Evolutionary conservation across 768 basidiomycete genomes (phyloP).

Genomic region (Lentinula lateritia): DNA sequence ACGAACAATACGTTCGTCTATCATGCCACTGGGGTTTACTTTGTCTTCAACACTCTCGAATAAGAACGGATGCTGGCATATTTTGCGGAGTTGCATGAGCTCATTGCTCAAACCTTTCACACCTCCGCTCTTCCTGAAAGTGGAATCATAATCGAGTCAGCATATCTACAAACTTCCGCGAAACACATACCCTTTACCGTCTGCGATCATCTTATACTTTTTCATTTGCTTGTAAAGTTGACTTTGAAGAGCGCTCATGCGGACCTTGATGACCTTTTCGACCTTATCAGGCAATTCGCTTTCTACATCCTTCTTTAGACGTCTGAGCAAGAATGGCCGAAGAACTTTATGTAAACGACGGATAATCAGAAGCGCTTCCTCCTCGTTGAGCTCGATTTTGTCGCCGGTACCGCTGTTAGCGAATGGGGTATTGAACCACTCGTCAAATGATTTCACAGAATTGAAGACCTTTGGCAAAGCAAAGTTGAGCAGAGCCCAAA

Average conservation of each 20-base stretch:
- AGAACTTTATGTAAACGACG: conserved; percentile 95
- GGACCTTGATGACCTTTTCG: conserved; percentile 95
- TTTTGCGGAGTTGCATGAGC: conserved; percentile 97
- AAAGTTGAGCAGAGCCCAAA: conserved; percentile 95
- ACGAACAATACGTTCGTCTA: conserved; percentile 82
- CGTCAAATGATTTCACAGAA: conserved; percentile 98
- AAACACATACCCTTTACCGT: conserved; percentile 69
- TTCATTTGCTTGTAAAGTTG: conserved; percentile 97
- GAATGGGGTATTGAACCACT: conserved; percentile 99
- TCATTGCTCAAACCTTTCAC: conserved; percentile 92
- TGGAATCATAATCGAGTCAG: neutral
- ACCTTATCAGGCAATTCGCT: conserved; percentile 94
- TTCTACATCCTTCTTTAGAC: conserved; percentile 96
- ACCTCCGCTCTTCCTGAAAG: conserved; percentile 59
- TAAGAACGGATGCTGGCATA: conserved; percentile 96
- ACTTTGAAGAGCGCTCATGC: conserved; percentile 89
- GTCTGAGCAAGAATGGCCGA: conserved; percentile 86
- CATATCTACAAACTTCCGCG: neutral
- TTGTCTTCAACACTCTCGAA: conserved; percentile 95
- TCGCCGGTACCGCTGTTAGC: conserved; percentile 97
- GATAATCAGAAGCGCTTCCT: conserved; percentile 97
- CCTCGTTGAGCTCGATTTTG: conserved; percentile 99
- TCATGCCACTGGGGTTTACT: conserved; percentile 75
- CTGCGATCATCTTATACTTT: conserved; percentile 95
- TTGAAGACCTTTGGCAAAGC: conserved; percentile 95